These are phyloP conservation scores for Aspergillus funiculosus DNA, from an alignment of 495 filamentous ascomycete species.

Conservation along the genomic window DNA sequence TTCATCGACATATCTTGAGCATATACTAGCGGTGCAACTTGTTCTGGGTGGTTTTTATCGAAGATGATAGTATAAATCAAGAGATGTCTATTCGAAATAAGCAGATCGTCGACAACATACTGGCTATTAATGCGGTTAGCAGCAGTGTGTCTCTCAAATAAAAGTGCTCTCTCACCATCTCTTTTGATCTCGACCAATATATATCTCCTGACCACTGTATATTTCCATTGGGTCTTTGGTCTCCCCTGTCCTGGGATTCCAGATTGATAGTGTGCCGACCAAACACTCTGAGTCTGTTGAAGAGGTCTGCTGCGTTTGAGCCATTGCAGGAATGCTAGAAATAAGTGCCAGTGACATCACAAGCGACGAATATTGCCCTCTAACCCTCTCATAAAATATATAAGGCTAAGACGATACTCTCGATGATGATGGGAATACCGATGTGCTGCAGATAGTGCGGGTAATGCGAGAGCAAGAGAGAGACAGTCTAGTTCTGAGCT, in stretches of 20 bases:
- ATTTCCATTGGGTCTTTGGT: slow-evolving; percentile 14
- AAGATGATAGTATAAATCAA: slow-evolving; percentile 57
- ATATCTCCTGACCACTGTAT: slow-evolving; percentile 29
- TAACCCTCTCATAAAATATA: no score
- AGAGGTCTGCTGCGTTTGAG: not conserved
- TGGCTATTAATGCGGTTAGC: slow-evolving; percentile 26
- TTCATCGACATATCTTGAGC: slow-evolving; percentile 56
- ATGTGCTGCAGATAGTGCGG: not conserved
- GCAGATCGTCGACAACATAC: slow-evolving; percentile 34
- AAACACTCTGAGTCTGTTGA: not conserved
- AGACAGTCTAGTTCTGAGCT: not conserved
- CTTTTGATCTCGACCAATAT: slow-evolving; percentile 35
- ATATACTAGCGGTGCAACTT: slow-evolving; percentile 50
- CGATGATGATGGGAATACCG: not conserved
- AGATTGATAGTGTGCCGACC: slow-evolving; percentile 27
- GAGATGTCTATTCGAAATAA: slow-evolving; percentile 54
- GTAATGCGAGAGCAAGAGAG: not conserved
- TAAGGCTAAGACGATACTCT: no score
- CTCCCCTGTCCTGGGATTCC: slow-evolving; percentile 15
- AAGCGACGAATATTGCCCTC: no score
- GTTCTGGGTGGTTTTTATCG: slow-evolving; percentile 29
- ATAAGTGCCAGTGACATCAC: not conserved
- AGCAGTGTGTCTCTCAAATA: not conserved
- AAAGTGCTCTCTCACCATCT: slow-evolving; percentile 24
- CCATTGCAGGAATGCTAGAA: not conserved